Percentiles rank a stretch among this genome's conserved stretches.
Conservation (phyloP, 192 early-diverging fungal species). For the Chytriomyces sp. region DNA sequence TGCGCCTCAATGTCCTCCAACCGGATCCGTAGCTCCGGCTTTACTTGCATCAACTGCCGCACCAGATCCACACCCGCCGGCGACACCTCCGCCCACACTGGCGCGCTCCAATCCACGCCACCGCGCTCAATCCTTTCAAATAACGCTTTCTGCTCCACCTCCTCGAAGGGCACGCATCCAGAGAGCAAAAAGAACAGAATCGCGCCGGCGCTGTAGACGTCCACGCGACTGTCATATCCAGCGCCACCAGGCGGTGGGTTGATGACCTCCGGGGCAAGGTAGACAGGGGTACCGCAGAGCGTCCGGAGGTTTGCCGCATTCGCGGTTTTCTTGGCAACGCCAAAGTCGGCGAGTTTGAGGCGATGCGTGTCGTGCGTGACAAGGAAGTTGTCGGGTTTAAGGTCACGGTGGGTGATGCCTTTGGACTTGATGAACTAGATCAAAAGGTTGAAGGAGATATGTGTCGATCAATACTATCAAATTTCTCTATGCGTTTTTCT, state of each 20-base stretch:
- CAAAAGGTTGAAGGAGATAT: background rate
- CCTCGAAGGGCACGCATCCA: conserved; percentile 25
- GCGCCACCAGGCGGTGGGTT: background rate
- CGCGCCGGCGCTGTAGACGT: conserved; percentile 44
- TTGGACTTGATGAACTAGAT: conserved; percentile 26
- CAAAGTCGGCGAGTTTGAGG: conserved; percentile 44
- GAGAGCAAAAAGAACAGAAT: conserved; percentile 46
- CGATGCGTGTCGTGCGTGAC: background rate
- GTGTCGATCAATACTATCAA: too few species aligned
- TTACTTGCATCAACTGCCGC: conserved; percentile 21
- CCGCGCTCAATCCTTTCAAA: conserved; percentile 28
- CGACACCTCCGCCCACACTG: conserved; percentile 18
- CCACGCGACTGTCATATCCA: conserved; percentile 40
- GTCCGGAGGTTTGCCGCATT: conserved; percentile 16
- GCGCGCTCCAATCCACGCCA: conserved; percentile 23
- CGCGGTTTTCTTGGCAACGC: conserved; percentile 29
- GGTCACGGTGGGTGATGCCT: conserved; percentile 40
- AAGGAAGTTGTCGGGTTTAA: conserved; percentile 48
- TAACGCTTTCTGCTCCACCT: background rate
- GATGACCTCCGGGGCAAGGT: conserved; percentile 42
- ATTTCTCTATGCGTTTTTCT: too few species aligned
- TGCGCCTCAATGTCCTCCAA: conserved; percentile 30
- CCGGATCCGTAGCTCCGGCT: conserved; percentile 29
- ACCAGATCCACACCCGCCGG: conserved; percentile 31
- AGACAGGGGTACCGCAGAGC: conserved; percentile 31